phyloP scores from a whole-genome alignment of 2,329 filamentous ascomycete species.

The Arthrobotrys sphaeroides region DNA sequence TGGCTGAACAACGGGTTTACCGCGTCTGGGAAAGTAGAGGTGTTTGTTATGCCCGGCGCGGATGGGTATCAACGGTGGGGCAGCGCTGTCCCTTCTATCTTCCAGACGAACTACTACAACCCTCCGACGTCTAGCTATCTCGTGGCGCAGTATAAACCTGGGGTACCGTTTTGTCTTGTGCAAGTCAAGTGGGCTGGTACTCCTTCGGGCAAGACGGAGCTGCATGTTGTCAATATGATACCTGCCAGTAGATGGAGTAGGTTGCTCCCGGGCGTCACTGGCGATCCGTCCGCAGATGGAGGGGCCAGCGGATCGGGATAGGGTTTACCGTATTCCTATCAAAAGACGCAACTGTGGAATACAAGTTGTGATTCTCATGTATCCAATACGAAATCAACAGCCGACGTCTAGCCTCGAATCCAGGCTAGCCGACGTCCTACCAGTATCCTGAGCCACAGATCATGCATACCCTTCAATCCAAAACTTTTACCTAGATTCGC shows the following conservation, averaged over 20 bases:
- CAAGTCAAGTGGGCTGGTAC: not conserved
- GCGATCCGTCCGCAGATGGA: too few relatives aligned
- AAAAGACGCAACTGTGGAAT: too few relatives aligned
- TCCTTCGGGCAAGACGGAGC: not conserved
- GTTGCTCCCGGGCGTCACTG: too few relatives aligned
- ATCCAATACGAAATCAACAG: too few relatives aligned
- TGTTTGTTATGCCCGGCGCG: not conserved
- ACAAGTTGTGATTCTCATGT: too few relatives aligned
- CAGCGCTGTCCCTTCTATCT: not conserved
- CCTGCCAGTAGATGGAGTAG: too few relatives aligned
- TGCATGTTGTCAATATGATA: not conserved
- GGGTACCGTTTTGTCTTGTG: not conserved
- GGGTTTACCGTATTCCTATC: too few relatives aligned
- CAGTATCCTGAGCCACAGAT: too few relatives aligned
- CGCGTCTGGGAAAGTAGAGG: not conserved
- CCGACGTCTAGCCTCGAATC: too few relatives aligned
- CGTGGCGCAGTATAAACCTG: not conserved
- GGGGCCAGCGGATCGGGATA: too few relatives aligned
- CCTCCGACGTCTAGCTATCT: not conserved
- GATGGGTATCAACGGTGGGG: not conserved
- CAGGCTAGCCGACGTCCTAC: too few relatives aligned
- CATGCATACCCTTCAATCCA: not conserved
- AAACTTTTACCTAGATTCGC: not conserved
- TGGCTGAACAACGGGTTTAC: not conserved
- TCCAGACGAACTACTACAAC: not conserved